phyloP scores from a whole-genome alignment of 106 monocot species.

The Iris macrosiphon region DNA sequence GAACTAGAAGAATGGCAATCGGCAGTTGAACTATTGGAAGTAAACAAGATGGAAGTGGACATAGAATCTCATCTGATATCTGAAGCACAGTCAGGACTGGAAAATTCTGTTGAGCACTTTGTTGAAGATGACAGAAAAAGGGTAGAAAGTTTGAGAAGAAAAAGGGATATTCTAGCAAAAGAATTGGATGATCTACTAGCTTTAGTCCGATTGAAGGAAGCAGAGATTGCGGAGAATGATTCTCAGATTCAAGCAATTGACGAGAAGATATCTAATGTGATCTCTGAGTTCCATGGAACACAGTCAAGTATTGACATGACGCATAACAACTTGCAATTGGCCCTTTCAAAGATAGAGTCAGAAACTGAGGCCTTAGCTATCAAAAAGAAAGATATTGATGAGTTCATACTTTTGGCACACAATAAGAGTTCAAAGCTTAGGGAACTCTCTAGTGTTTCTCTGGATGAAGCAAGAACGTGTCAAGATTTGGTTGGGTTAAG shows the following conservation, averaged over 20 bases:
- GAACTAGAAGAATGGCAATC: constrained; percentile 65
- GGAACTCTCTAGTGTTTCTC: constrained; percentile 42
- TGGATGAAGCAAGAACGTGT: constrained; percentile 50
- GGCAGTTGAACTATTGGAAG: constrained; percentile 56
- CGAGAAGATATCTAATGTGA: constrained; percentile 48
- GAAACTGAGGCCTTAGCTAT: constrained; percentile 29
- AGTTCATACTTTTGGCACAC: constrained; percentile 38
- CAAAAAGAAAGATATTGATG: constrained; percentile 74
- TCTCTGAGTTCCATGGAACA: constrained; percentile 46
- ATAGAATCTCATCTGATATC: constrained; percentile 50
- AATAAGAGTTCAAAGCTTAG: constrained; percentile 40
- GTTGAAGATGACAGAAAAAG: constrained; percentile 72
- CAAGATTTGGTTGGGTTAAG: constrained; percentile 44
- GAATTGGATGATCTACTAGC: constrained; percentile 64
- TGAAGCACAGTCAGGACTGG: constrained; percentile 56
- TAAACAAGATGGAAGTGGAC: constrained; percentile 50
- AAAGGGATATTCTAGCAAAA: constrained; percentile 40
- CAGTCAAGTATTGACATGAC: constrained; percentile 47
- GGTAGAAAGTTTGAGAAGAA: constrained; percentile 46
- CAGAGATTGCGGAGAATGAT: constrained; percentile 71
- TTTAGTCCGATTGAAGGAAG: constrained; percentile 75
- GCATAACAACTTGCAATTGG: constrained; percentile 26
- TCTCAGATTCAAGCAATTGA: constrained; percentile 61
- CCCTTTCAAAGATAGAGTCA: constrained; percentile 34
- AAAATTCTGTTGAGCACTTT: constrained; percentile 49